Base-by-base conservation (phyloP, 345 rosid species). In the Erucastrum elatum region DNA sequence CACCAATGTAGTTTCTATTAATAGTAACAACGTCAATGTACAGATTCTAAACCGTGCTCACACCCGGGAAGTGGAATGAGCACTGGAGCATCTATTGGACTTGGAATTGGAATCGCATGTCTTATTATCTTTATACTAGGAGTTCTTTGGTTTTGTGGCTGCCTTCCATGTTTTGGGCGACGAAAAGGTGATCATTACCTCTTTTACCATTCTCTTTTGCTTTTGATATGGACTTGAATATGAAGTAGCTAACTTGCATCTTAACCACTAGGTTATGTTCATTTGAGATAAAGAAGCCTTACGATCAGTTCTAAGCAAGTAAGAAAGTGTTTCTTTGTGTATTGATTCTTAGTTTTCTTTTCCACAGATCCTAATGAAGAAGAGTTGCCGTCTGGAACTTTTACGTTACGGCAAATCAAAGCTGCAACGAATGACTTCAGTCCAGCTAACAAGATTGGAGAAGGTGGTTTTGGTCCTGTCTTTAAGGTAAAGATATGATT, bases 401-500 rank as follows among this genome's bases (percentile, higher is more conserved):
- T 87, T 70, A 82, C 89, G 51, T 81, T 86, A 4, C 82, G 79
- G 80, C 88, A 87, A 81, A 89, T 89, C 53, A 85, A 77, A 71
- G 71, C 68, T 76, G 93, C 93, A 41, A 89, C 93, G 0, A 61
- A 82, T 21, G 79, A 89, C 68, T 89, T 89, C 71, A 84, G 79
- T 69, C 33, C 84, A 35, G 39, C 13, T 60, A 87, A 89, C 79
- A 89, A 89, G 78, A 81, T 89, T 2, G 93, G 93, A 62, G 93
- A 86, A 81, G 93, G 93, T 60, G 90, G 90, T 74, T 89, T 89
- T 29, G 90, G 93, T 79, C 71, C 93, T 51, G 93, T 89, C 0
- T 86, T 77, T 81, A 89, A 86, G 90, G 93, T 87, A 84, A 55
- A 41, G 49, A 64, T 75, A 63, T 80, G 39, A 15, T 55, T 69